These are phyloP conservation scores for Xenoacremonium recifei DNA, from an alignment of 2,329 filamentous ascomycete genomes.

Conservation along the genomic window DNA sequence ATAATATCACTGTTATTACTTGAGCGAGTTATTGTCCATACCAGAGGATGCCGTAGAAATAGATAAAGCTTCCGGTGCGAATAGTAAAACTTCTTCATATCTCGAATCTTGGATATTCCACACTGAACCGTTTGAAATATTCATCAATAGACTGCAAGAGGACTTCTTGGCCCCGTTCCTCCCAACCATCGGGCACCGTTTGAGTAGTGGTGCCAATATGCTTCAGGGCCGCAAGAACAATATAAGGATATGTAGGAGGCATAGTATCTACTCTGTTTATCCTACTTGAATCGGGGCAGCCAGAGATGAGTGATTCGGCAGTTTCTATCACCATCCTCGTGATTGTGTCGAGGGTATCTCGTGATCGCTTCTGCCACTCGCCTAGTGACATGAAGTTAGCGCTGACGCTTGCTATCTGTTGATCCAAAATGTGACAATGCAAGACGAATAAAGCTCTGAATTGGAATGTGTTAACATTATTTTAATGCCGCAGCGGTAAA, in stretches of 20 bases:
- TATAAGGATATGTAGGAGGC: background rate
- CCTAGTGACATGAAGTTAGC: background rate
- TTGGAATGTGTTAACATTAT: background rate
- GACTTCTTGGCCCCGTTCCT: background rate
- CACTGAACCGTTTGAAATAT: background rate
- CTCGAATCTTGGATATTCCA: no score
- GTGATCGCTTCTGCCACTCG: background rate
- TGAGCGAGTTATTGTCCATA: no score
- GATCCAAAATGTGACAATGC: slow-evolving; percentile 3
- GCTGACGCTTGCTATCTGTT: background rate
- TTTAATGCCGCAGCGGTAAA: background rate
- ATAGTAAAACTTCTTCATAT: no score
- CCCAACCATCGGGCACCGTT: background rate
- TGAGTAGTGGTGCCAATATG: background rate
- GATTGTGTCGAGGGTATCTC: slow-evolving; percentile 1
- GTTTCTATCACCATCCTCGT: slow-evolving; percentile 3
- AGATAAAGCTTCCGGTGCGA: no score
- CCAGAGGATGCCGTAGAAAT: no score
- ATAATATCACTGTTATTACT: no score
- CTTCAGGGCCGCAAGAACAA: background rate
- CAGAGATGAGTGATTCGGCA: background rate
- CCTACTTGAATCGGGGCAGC: background rate
- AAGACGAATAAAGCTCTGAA: slow-evolving; percentile 1
- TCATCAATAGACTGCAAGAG: background rate
- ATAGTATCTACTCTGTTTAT: background rate